Evolutionary conservation across 352 stramenopile genomes (phyloP), one percentile per base, ranked within the genome.

Genomic region (Globisporangium rhizosaccharum): DNA sequence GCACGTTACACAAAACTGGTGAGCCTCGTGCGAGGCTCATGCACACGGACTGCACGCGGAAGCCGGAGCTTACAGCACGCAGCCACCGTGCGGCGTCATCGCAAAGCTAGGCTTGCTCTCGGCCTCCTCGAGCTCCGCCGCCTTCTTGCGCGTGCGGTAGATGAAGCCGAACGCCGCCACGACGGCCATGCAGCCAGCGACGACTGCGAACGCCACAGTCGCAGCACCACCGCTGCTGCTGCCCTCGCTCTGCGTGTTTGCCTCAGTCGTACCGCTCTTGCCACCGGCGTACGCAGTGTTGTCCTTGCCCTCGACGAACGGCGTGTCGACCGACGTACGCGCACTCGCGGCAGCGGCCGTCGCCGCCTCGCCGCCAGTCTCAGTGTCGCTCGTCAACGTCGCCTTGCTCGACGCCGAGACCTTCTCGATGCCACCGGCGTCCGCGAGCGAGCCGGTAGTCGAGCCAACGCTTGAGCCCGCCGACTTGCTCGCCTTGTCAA

Each of bases 161-260:
- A 90, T 88, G 73, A 90, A 90, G 26, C 73, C 80, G 54, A 87
- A 87, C 1, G 80, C 80, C n/a, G 72, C 70, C 49, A 82, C 44
- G 17, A 75, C 66, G 25, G 82, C 74, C 7, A 66, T 72, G 25
- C 67, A 78, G 30, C 63, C 72, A 0, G 53, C 53, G 2, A 25
- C 53, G 5, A 66, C 55, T 5, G 41, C 60, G 8, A 66, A 53
- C 4, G 17, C 30, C 36, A 66, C 48, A 11, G 58, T 47, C 17
- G 39, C 18, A 2, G 47, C 14, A 30, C 14, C 25, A 7, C 48
- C 48, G 25, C 50, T 52, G 37, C 46, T 53, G 33, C 23, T 42
- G 23, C 17, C 15, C 9, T 7, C 17, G 45, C 58, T 74, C 66
- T 88, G 75, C 20, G 63, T 81, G 64, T 80, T 90, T 46, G 66